Conservation (phyloP, 345 rosid species). For the Trapa incisa region DNA sequence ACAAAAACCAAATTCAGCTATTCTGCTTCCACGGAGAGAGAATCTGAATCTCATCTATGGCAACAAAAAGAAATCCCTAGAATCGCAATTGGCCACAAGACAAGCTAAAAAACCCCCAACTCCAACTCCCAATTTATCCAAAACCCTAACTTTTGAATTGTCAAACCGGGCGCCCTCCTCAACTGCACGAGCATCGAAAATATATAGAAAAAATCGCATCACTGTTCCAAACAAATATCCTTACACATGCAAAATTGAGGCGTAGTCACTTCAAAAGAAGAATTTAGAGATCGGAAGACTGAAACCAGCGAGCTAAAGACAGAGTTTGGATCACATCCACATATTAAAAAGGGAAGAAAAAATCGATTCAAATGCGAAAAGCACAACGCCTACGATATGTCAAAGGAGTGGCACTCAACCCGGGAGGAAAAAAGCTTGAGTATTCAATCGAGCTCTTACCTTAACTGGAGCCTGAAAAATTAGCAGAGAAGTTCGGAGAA, state of each 20-base stretch:
- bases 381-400: neutral
- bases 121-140: slow-evolving; percentile 18
- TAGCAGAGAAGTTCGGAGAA: neutral
- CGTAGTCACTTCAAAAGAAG: neutral
- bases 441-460: neutral
- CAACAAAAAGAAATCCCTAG: slow-evolving; percentile 51
- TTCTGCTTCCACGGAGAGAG: slow-evolving; percentile 20
- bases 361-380: neutral
- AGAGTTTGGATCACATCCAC: neutral
- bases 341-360: neutral
- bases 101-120: slow-evolving; percentile 48
- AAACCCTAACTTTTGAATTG: slow-evolving; percentile 8
- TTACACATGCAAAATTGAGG: neutral
- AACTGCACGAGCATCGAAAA: slow-evolving; percentile 19
- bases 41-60: slow-evolving; percentile 50
- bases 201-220: slow-evolving; percentile 13
- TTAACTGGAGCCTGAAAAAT: neutral
- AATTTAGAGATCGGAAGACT: neutral
- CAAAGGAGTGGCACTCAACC: slow-evolving; percentile 1
- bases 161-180: slow-evolving; percentile 17
- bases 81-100: slow-evolving; percentile 16
- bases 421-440: neutral
- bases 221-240: neutral
- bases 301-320: neutral
- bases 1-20: slow-evolving; percentile 16